Conservation (phyloP, 192 early-diverging fungal genomes). For the Linnemannia zychae region DNA sequence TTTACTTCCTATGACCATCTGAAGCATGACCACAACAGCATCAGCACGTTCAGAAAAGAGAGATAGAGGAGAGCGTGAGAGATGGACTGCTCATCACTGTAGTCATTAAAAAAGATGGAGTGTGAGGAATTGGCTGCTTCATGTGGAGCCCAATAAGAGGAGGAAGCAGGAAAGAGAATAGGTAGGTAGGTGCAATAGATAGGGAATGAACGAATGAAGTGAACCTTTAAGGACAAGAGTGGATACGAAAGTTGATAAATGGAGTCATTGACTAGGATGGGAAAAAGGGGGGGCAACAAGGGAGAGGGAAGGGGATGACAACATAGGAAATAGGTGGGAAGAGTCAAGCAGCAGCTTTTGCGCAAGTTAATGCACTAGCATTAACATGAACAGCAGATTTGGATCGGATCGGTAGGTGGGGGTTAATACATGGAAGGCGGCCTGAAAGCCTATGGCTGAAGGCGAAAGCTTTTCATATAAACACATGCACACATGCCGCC, state of each 20-base stretch:
- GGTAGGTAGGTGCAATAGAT: background rate
- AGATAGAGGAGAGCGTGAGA: too few relatives aligned
- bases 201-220: background rate
- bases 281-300: background rate
- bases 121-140: background rate
- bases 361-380: background rate
- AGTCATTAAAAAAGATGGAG: too few relatives aligned
- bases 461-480: background rate
- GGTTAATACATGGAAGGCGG: background rate
- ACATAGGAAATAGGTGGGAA: background rate
- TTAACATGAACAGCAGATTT: too few relatives aligned
- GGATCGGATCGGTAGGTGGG: too few relatives aligned
- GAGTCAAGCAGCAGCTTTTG: background rate
- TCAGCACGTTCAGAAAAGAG: too few relatives aligned
- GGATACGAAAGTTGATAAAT: background rate
- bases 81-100: too few relatives aligned
- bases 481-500: background rate
- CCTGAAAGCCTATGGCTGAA: background rate
- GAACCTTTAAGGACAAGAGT: too few relatives aligned
- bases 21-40: too few relatives aligned
- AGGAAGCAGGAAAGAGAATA: background rate
- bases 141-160: background rate
- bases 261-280: background rate
- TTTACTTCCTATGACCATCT: too few relatives aligned
- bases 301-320: background rate